A percentile compares a stretch with the other conserved stretches of the same genome.
These are phyloP conservation scores for Lonicera japonica DNA, from an alignment of 129 eudicot species.

Conservation along the genomic window DNA sequence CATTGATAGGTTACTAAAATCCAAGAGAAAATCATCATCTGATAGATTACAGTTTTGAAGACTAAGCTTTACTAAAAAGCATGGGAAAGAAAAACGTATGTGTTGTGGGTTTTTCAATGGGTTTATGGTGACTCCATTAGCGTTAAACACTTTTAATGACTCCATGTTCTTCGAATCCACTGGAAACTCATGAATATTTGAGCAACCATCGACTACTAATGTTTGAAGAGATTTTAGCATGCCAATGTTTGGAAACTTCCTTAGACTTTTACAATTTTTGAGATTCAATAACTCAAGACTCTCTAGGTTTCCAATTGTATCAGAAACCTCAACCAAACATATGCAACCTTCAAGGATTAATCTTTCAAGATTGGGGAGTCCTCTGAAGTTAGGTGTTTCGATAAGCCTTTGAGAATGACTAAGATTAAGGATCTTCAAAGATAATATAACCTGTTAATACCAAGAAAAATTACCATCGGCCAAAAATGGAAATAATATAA, in stretches of 20 bases:
- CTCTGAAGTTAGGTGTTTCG: conserved; percentile 1
- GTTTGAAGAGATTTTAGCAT: conserved; percentile 10
- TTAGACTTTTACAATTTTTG: conserved; percentile 7
- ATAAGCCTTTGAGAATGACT: conserved; percentile 14
- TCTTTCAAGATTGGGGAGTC: conserved; percentile 23
- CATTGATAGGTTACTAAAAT: conserved; percentile 1
- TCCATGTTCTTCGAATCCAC: no score
- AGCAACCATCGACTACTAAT: conserved; percentile 13
- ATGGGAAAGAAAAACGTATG: neutral
- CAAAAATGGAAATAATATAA: neutral
- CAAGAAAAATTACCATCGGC: neutral
- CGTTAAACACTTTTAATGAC: conserved; percentile 1
- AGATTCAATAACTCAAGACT: conserved; percentile 20
- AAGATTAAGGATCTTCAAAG: conserved; percentile 28
- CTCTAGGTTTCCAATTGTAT: conserved; percentile 16
- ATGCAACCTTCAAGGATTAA: conserved; percentile 7
- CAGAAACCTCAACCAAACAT: conserved; percentile 16
- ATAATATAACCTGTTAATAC: conserved; percentile 21
- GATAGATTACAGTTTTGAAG: conserved; percentile 10
- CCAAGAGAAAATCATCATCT: conserved; percentile 3
- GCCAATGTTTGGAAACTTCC: conserved; percentile 10
- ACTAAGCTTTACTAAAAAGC: neutral
- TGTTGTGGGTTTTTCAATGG: neutral
- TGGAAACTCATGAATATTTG: neutral
- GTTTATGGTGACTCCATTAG: neutral